Base-by-base conservation (phyloP, 2,329 filamentous ascomycete species). In the Claviceps maximensis region DNA sequence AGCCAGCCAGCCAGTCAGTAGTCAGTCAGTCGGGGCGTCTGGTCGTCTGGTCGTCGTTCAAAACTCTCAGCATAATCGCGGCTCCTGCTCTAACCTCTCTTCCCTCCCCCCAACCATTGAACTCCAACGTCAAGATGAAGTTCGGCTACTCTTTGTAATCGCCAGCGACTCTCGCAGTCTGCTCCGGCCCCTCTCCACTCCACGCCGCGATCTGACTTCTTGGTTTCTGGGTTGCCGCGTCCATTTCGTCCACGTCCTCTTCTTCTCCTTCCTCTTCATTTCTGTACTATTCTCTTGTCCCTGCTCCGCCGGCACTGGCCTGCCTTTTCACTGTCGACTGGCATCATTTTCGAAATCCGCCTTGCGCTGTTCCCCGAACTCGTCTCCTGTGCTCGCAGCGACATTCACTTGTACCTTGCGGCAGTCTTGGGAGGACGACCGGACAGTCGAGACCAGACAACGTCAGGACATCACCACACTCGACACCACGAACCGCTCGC, bases 121-220 rank as follows among this genome's bases (percentile, higher is more conserved):
- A 74, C 73, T 69, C 60, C 64, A 72, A 65, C 62, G 67, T 69
- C 71, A 71, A 71, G 66, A 78, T 80, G 75, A 68, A 67, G 66
- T 76, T 76, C 72, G 73, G 71, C 67, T 73, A 62, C 64, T 69
- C 68, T 69, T 69, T 77, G 66, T 79, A 73, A 72, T 61, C 64
- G 60, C 69, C 71, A 72, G 72, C 75, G 74, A 75, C 75, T 76
- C 69, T 68, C 61, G 71, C 72, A 77, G 75, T 78, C 75, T 76
- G 75, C 75, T 77, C 63, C 62, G 66, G 67, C 63, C 54, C 62
- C 63, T 66, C 62, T 65, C 68, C 64, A 65, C 66, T 70, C 67
- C 61, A 67, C 67, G 64, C 62, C 66, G 61, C 64, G 61, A 56
- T 60, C 9, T 63, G 61, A 58, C n/a, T n/a, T 56, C 56, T 61